Percentiles rank a stretch among this genome's conserved stretches.
Conservation (phyloP, 2,329 filamentous ascomycete species). For the Lachnellula arida region DNA sequence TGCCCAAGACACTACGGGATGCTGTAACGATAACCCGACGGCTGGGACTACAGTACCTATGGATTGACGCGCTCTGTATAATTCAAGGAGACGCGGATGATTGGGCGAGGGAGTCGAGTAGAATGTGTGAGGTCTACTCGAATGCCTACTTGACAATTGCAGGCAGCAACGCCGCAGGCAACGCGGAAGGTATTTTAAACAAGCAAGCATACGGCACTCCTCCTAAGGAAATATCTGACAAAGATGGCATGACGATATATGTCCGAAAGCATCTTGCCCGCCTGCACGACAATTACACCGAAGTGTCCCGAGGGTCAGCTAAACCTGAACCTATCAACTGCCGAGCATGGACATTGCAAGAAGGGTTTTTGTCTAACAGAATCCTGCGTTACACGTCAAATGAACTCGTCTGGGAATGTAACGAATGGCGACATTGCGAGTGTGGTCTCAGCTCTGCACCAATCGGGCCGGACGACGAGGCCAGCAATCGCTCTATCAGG, state of each 20-base stretch:
- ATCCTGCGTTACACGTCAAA: not conserved
- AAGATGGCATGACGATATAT: not conserved
- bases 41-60: conserved; percentile 10
- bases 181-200: no score
- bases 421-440: not conserved
- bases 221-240: not conserved
- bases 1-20: conserved; percentile 2
- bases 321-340: not conserved
- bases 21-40: conserved; percentile 1
- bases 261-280: not conserved
- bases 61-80: conserved; percentile 17
- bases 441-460: not conserved
- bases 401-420: conserved; percentile 1
- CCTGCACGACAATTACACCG: not conserved
- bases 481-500: not conserved
- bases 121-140: conserved; percentile 6
- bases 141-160: conserved; percentile 8
- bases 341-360: conserved; percentile 5
- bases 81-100: conserved; percentile 9
- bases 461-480: no score
- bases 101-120: conserved; percentile 2
- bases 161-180: not conserved
- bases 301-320: not conserved
- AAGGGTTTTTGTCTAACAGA: not conserved
- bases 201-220: no score